These are phyloP conservation scores for Cryptococcus neoformans DNA, from an alignment of 1,284 basidiomycete genomes.

Conservation along the genomic window DNA sequence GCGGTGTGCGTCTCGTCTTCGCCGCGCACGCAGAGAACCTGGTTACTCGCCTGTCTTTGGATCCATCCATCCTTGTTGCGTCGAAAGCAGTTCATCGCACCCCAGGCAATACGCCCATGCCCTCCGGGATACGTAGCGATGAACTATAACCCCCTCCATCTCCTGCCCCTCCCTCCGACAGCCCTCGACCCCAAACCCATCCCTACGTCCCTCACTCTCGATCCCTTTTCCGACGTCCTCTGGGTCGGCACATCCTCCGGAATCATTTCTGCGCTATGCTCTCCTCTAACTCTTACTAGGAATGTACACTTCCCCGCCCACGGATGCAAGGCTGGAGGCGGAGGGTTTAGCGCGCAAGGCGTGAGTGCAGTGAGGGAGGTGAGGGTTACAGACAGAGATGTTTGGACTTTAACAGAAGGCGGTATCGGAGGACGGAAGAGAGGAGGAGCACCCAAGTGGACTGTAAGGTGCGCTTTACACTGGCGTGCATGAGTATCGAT, in stretches of 20 bases:
- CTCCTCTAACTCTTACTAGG: constrained; percentile 53
- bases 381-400: constrained; percentile 67
- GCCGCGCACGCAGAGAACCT: too few species aligned
- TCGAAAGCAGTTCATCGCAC: too few species aligned
- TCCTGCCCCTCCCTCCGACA: constrained; percentile 43
- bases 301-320: constrained; percentile 66
- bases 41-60: too few species aligned
- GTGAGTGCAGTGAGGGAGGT: constrained; percentile 61
- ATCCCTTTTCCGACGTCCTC: constrained; percentile 82
- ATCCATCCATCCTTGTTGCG: too few species aligned
- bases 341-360: constrained; percentile 4
- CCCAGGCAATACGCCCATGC: too few species aligned
- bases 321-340: constrained; percentile 25
- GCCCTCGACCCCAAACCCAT: constrained; percentile 38
- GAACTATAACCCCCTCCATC: constrained; percentile 45
- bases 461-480: constrained; percentile 31
- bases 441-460: constrained; percentile 49
- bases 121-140: not conserved
- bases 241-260: constrained; percentile 82
- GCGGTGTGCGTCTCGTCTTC: too few species aligned
- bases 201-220: constrained; percentile 72
- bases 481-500: not conserved
- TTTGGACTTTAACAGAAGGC: constrained; percentile 53
- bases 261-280: constrained; percentile 68
- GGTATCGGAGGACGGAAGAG: constrained; percentile 45